Evolutionary conservation across 495 filamentous ascomycete genomes (phyloP).

Genomic region (Aspergillus homomorphus): DNA sequence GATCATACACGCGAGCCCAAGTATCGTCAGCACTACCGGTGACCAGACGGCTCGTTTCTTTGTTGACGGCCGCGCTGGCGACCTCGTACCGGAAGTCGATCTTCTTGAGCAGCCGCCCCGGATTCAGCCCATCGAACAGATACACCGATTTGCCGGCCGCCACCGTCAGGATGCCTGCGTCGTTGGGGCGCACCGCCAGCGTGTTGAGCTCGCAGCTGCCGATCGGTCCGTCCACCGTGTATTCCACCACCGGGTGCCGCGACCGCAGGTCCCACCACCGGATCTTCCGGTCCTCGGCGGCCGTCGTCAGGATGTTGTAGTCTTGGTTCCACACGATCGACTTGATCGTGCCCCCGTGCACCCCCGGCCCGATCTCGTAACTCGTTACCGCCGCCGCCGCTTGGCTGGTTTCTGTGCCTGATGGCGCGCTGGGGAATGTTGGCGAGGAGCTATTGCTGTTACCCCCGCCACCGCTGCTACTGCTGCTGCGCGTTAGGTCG

Average conservation of each 20-base stretch:
- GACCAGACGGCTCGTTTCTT: slow-evolving; percentile 74
- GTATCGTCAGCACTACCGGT: slow-evolving; percentile 85
- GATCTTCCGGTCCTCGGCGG: slow-evolving; percentile 83
- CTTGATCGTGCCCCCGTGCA: slow-evolving; percentile 86
- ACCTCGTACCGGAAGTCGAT: slow-evolving; percentile 76
- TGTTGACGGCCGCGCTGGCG: slow-evolving; percentile 83
- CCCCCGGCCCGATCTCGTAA: slow-evolving; percentile 82
- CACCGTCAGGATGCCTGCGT: slow-evolving; percentile 48
- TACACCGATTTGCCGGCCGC: slow-evolving; percentile 86
- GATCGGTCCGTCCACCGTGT: slow-evolving; percentile 73
- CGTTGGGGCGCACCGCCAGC: slow-evolving; percentile 38
- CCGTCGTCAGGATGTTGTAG: slow-evolving; percentile 82
- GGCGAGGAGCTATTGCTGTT: slow-evolving; percentile 43
- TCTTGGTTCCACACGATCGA: slow-evolving; percentile 89
- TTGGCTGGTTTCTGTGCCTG: slow-evolving; percentile 28
- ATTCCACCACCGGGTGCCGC: slow-evolving; percentile 65
- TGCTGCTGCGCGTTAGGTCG: slow-evolving; percentile 59
- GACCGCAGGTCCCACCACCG: slow-evolving; percentile 92
- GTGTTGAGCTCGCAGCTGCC: slow-evolving; percentile 84
- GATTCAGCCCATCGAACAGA: slow-evolving; percentile 77
- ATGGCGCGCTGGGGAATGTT: slow-evolving; percentile 21
- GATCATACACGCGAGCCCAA: slow-evolving; percentile 90
- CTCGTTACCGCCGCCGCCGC: slow-evolving; percentile 43
- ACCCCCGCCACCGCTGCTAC: slow-evolving; percentile 15
- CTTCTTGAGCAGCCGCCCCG: slow-evolving; percentile 70